Base-by-base conservation (phyloP, 208 protist species). In the Lotmaria passim region DNA sequence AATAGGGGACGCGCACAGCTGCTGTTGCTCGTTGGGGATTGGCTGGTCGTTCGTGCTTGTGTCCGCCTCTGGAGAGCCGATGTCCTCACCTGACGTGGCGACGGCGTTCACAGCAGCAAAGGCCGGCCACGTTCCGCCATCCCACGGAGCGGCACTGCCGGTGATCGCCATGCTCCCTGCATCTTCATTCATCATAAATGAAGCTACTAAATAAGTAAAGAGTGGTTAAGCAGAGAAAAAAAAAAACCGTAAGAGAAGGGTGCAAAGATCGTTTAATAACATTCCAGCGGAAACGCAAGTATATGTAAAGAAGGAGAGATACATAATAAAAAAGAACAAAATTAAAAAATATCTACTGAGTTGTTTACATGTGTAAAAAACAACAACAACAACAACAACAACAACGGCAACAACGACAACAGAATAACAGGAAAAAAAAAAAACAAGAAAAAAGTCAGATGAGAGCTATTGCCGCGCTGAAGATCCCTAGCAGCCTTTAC, bases 331-430 rank as follows among this genome's bases (percentile, higher is more conserved):
- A n/a, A n/a, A n/a, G n/a, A n/a, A n/a, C n/a, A n/a, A n/a, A n/a
- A n/a, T n/a, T n/a, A n/a, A n/a, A n/a, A n/a, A n/a, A n/a, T n/a
- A n/a, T n/a, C n/a, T n/a, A n/a, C n/a, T n/a, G n/a, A n/a, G n/a
- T n/a, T n/a, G n/a, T n/a, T n/a, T n/a, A n/a, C n/a, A n/a, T n/a
- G n/a, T n/a, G n/a, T n/a, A n/a, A n/a, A n/a, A n/a, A n/a, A n/a
- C n/a, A n/a, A n/a, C n/a, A n/a, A n/a, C n/a, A n/a, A n/a, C n/a
- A n/a, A n/a, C n/a, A n/a, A n/a, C n/a, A n/a, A n/a, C n/a, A n/a
- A n/a, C n/a, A n/a, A n/a, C n/a, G n/a, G n/a, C 30, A 75, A 52
- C 8, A 44, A 12, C 10, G 14, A 66, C 2, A 61, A 28, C 39
- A 43, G 43, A 6, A 43, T 4, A 36, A 43, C 14, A 60, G 43